These are phyloP conservation scores for Talaromyces sp. DNA, from an alignment of 2,329 filamentous ascomycete species.

Conservation along the genomic window DNA sequence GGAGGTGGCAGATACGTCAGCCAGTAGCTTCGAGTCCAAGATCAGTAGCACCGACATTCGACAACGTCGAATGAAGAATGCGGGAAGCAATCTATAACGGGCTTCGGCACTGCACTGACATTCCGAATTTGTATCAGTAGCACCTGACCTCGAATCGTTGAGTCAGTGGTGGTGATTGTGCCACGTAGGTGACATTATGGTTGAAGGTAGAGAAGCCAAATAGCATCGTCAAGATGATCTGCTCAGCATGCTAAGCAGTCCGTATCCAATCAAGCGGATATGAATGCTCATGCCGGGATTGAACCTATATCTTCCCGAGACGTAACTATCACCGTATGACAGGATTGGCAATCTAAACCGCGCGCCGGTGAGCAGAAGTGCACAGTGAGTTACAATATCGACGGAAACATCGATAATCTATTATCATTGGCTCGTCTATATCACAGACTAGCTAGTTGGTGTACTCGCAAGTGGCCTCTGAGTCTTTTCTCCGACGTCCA, in stretches of 20 bases:
- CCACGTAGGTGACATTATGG: conserved; percentile 13
- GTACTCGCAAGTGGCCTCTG: neutral
- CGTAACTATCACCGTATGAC: conserved; percentile 4
- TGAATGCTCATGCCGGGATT: neutral
- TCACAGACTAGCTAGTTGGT: neutral
- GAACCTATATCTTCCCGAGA: neutral
- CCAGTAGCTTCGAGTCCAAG: conserved; percentile 71
- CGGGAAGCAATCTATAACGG: conserved; percentile 25
- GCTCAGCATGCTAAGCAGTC: neutral
- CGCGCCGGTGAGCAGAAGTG: neutral
- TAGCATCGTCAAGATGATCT: neutral
- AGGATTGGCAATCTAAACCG: neutral
- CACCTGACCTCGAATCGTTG: neutral
- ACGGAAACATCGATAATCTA: conserved; percentile 1
- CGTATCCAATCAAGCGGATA: conserved; percentile 10
- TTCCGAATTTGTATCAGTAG: neutral
- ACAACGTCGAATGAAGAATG: conserved; percentile 45
- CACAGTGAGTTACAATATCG: neutral
- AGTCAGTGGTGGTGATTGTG: conserved; percentile 14
- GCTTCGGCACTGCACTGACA: neutral
- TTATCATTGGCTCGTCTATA: conserved; percentile 8
- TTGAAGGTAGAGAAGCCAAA: conserved; percentile 5
- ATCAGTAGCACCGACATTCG: conserved; percentile 89
- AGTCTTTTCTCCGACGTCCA: neutral
- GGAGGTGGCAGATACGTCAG: conserved; percentile 40